Evolutionary conservation across 306 rosid species (phyloP), one percentile per base, ranked within the genome.

Genomic region (Gleditsia sinensis): DNA sequence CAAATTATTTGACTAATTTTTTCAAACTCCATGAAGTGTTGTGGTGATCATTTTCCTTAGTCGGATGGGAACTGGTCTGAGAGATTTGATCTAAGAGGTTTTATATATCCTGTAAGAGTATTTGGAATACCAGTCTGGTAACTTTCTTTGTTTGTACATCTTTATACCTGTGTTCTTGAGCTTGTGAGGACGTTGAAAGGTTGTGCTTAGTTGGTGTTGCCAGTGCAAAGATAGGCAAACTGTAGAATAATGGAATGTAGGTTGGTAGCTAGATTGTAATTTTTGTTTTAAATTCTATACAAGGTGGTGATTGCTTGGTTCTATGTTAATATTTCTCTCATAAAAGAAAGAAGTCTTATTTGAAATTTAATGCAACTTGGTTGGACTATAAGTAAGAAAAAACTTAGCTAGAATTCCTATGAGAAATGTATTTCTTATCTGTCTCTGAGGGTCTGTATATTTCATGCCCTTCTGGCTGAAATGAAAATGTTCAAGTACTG

Each of bases 391-490:
- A 59, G 59, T 43, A 7, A 49, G 20, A 46, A 42, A 55, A 49
- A 30, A 3, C 37, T 79, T 27, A 8, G 16, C 67, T 66, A 50
- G 53, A 64, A 46, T 75, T 27, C 23, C 45, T 51, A 10, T 27
- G 19, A 32, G 17, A 50, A 7, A 14, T 14, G 1, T 8, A 8
- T 25, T 50, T 61, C 7, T 48, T 40, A 0, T 5, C 2, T 39
- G 20, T 54, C 37, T 48, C 43, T 23, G 10, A 48, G 48, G 33
- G 66, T 40, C 24, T 56, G 24, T 57, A 33, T 69, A 50, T 49
- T 71, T 78, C 61, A 70, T 27, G 40, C 72, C 23, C 27, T 67
- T 61, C 69, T 9, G 63, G 56, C 50, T 13, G 55, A 53, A 77
- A 9, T 6, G 14, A 49, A 24, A 45, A 24, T 54, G 76, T 53